Evolutionary conservation across 495 filamentous ascomycete species (phyloP), one percentile per base, ranked within the genome.

Genomic region (Collariella sp.): DNA sequence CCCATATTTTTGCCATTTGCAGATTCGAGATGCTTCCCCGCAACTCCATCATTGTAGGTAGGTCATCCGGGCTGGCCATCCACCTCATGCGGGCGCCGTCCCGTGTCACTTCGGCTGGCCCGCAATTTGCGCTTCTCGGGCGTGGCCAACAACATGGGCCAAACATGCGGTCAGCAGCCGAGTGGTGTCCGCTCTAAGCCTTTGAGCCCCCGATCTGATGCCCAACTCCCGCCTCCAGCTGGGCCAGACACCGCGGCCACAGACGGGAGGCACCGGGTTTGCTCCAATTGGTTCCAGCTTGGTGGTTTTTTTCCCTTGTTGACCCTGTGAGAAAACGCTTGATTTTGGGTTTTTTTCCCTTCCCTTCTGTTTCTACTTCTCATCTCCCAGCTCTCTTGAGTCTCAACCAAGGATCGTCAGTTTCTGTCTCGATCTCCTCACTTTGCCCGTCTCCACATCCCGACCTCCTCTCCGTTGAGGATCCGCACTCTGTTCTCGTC

Each of bases 111-210:
- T 50, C 48, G 38, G 31, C 31, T 47, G 36, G 49, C 23, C 49
- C 46, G 39, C 46, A 50, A 54, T 52, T 59, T 47, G 47, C 36
- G 15, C 22, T 26, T 29, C 46, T 20, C 47, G 34, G 47, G 42
- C 34, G 42, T 58, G 49, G 45, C 34, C 46, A 26, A 26, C 46
- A 24, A 46, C 39, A 24, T 36, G 19, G 34, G 26, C 19, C 41
- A 50, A 54, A 54, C 51, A 50, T 59, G 56, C 56, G 56, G 56
- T 59, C 56, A 59, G 51, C 56, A 59, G 46, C 56, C 56, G 56
- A 54, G 20, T 45, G 26, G n/a, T 13, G 33, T 35, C 12, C 34
- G 47, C 35, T 39, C 5, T 51, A 13, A 13, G 19, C 13, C 20
- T 39, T 13, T 51, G 22, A 13, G 19, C 13, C 20, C 9, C 16